Base-by-base conservation (phyloP, 768 basidiomycete genomes). In the Mycena polygramma region DNA sequence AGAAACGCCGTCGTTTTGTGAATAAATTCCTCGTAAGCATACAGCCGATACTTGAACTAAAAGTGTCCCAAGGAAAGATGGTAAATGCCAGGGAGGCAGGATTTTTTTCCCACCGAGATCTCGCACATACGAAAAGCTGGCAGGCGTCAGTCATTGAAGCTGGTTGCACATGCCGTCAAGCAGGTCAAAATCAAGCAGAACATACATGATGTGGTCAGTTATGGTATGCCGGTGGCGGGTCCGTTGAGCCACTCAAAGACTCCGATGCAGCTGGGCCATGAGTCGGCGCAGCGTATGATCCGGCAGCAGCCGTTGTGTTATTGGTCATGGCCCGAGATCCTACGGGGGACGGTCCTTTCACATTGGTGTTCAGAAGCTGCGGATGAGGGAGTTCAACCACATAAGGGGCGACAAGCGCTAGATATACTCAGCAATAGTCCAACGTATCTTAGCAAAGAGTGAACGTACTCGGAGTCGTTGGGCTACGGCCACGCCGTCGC, bases 161-260 rank as follows among this genome's bases (percentile, higher is more conserved):
- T 30, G 30, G n/a, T n/a, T n/a, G n/a, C n/a, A n/a, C n/a, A n/a
- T n/a, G n/a, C n/a, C n/a, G n/a, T 30, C 30, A 30, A 30, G 30
- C 30, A 30, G 30, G 30, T 6, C 30, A 30, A 6, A 30, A 30
- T 30, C 30, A 6, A 30, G 30, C 30, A 30, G 30, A 30, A 30
- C 30, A 30, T 30, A 30, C 6, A 30, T 30, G 30, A 30, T 30
- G 30, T 30, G 30, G 6, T 30, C 30, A 30, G 30, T 55, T 64
- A 3, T 64, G 63, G 54, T 68, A 68, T 7, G 59, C 24, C 15
- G 66, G 66, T 7, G 66, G 66, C 0, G 66, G 59, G 20, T 51
- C 66, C n/a, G 52, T 20, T 4, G 57, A 53, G 58, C 41, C 41
- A 13, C 37, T 41, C 35, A 60, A 30, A 14, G 63, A 46, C 53